These are phyloP conservation scores for Flaveria ramosissima DNA, from an alignment of 129 eudicot species.

Conservation along the genomic window DNA sequence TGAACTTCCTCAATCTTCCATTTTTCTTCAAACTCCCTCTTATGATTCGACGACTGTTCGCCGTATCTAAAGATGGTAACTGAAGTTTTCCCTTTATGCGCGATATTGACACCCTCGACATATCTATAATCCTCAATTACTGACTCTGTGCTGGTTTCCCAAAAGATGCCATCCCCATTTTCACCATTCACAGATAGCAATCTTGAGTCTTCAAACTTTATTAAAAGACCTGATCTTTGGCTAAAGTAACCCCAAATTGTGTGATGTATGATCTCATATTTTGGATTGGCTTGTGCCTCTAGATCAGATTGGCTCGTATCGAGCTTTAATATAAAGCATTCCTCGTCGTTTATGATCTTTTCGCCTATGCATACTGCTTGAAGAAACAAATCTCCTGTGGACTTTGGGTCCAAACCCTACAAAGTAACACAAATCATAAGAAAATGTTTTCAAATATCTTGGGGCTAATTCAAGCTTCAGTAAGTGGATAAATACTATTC, in stretches of 20 bases:
- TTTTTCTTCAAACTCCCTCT: conserved; percentile 70
- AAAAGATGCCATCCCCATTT: conserved; percentile 74
- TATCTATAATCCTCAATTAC: conserved; percentile 82
- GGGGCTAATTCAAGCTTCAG: background rate
- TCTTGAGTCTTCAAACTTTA: conserved; percentile 89
- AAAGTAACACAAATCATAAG: conserved; percentile 6
- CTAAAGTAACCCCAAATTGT: conserved; percentile 98
- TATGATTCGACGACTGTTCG: conserved; percentile 87
- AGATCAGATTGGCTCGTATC: conserved; percentile 78
- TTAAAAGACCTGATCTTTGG: conserved; percentile 90
- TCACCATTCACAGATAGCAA: conserved; percentile 63
- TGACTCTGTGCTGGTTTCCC: conserved; percentile 92
- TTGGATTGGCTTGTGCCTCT: conserved; percentile 70
- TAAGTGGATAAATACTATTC: background rate
- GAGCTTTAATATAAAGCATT: conserved; percentile 81
- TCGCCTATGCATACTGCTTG: conserved; percentile 95
- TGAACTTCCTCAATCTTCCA: conserved; percentile 93
- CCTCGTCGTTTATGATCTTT: conserved; percentile 78
- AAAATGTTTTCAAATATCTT: background rate
- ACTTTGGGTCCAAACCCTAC: conserved; percentile 81
- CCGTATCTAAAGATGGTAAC: conserved; percentile 85
- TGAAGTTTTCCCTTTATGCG: conserved; percentile 78
- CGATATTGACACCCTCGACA: conserved; percentile 89
- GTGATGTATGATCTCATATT: conserved; percentile 88
- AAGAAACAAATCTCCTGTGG: conserved; percentile 65